These are phyloP conservation scores for Carex kokanica DNA, from an alignment of 176 grass and related monocot genomes.

Conservation along the genomic window DNA sequence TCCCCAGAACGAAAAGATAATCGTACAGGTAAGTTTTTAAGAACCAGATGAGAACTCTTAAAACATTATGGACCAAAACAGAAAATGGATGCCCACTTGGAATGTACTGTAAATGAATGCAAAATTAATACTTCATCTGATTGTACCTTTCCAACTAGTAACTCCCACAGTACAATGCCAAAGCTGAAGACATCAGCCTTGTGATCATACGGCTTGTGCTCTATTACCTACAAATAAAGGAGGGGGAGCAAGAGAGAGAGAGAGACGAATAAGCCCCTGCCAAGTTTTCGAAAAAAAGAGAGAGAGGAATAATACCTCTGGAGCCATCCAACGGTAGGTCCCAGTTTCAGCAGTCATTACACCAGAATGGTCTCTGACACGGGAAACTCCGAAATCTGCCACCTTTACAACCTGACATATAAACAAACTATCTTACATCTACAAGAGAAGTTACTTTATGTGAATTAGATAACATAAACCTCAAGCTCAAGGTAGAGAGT, in stretches of 20 bases:
- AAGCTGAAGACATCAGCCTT: constrained; percentile 49
- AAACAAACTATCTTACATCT: not conserved
- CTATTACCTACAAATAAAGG: constrained; percentile 32
- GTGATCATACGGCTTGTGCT: constrained; percentile 43
- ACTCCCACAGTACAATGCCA: constrained; percentile 42
- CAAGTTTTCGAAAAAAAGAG: too few species aligned
- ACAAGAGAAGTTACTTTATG: constrained; percentile 1
- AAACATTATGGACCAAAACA: not conserved
- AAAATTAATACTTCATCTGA: not conserved
- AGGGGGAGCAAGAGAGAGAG: not conserved
- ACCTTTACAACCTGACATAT: constrained; percentile 74
- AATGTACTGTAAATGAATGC: not conserved
- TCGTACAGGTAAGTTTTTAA: not conserved
- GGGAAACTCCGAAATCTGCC: constrained; percentile 84
- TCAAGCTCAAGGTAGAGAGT: not conserved
- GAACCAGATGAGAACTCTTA: not conserved
- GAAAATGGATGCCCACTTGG: not conserved
- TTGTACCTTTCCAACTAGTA: constrained; percentile 29
- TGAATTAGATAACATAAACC: not conserved
- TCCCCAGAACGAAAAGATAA: not conserved
- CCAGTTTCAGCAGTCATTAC: constrained; percentile 95
- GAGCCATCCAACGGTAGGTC: constrained; percentile 91
- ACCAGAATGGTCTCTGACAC: constrained; percentile 72
- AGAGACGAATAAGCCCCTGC: too few species aligned
- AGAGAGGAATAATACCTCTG: constrained; percentile 43